Base-by-base conservation (phyloP, 306 rosid genomes). In the Ammopiptanthus mongolicus region DNA sequence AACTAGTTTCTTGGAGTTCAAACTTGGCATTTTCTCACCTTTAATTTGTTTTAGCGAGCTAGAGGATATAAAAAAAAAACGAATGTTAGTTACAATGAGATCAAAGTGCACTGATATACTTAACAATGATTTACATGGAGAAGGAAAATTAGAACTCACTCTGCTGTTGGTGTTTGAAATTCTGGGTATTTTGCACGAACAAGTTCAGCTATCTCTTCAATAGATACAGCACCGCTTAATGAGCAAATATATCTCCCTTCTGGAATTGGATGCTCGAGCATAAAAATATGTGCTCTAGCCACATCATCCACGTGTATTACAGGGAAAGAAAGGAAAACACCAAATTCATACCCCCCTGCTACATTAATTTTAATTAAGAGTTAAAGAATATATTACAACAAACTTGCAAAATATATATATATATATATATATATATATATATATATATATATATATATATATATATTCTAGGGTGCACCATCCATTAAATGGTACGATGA, bases 231-330 rank as follows among this genome's bases (percentile, higher is more conserved):
- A 12, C 48, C 48, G 12, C 39, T 39, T 8, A 77, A 52, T 11
- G 87, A 84, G 14, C 92, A 88, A 79, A 39, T 79, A 37, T 78
- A 88, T 56, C 88, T 74, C 46, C 88, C 90, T 7, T 52, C 74
- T 4, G 74, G 79, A 56, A 53, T 57, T 6, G 85, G 79, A 36
- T 78, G 65, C 58, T 86, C 87, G 14, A 86, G 65, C 19, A 82
- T 84, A 53, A 77, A 82, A 5, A 86, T 88, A 10, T 86, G 83
- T 15, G 85, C 83, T n/a, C 87, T 79, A 0, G 70, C 81, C 48
- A 81, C 59, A 25, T 88, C 91, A 61, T 85, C 87, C 15, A 83
- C 84, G 50, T 87, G 83, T 28, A 78, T 86, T 67, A 82, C 0
- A 64, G 51, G 14, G 21, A 34, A 3, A 22, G 15, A 14, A 21